Evolutionary conservation across 2,329 filamentous ascomycete species (phyloP), one percentile per base, ranked within the genome.

Genomic region (Penicillium olsonii): DNA sequence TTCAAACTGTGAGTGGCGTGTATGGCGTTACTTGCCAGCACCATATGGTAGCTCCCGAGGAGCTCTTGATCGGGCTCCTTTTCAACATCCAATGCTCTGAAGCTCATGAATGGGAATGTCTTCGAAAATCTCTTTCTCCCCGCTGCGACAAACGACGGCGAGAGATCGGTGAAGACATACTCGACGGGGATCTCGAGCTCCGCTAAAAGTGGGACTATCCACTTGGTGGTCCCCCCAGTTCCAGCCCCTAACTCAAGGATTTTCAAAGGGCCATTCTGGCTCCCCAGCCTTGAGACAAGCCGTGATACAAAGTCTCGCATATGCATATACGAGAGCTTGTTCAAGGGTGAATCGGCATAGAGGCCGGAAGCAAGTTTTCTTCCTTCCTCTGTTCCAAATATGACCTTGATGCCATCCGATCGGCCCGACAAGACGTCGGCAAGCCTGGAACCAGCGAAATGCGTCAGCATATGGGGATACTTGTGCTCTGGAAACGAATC

Each of bases 121-220:
- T 58, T 62, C 12, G 8, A 12, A 48, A 66, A 69, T 26, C 55
- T 57, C 22, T 61, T 61, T 34, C 54, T 57, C 0, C 68, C 69
- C 1, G 48, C 51, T 1, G 66, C 58, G 1, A 75, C 65, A 7
- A 74, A 52, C 0, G 65, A 66, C 1, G 62, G 24, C 0, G 69
- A 64, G 0, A 74, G 38, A 33, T 75, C 72, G 0, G 65, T 72
- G 44, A 74, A 72, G 0, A 63, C 68, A 50, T 73, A 75, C 26
- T 67, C 56, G 27, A 74, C 48, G 1, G 55, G 29, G 5, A 67
- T 54, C 7, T 55, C 61, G 1, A 59, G 50, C 2, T 35, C 43
- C 10, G 48, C 49, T 1, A 72, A 52, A 0, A 56, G 14, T 0
- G 51, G 34, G 2, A 68, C 52, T 1, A 71, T 18, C 8, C 53